Conservation (phyloP, 148 eudicot genomes). For the Hydrangea macrophylla region DNA sequence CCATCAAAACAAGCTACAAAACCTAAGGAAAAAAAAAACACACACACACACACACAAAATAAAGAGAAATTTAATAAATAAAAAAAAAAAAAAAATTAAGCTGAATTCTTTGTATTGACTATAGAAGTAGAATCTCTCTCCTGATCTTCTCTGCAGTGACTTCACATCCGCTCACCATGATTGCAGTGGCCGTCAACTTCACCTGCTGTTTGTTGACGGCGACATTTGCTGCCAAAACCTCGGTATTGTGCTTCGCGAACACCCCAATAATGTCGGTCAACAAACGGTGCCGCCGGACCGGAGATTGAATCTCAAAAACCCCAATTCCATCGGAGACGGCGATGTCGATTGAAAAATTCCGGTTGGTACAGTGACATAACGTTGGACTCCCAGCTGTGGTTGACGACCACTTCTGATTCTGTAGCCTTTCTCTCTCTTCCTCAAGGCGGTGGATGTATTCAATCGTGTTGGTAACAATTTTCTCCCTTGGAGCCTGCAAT, state of each 20-base stretch:
- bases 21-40: not conserved
- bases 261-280: constrained; percentile 22
- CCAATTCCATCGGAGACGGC: constrained; percentile 12
- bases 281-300: not conserved
- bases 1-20: not conserved
- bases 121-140: constrained; percentile 21
- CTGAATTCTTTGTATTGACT: constrained; percentile 6
- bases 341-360: constrained; percentile 6
- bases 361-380: not conserved
- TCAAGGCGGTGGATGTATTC: constrained; percentile 23
- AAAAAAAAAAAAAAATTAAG: not conserved
- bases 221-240: constrained; percentile 34
- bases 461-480: constrained; percentile 19
- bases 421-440: constrained; percentile 26
- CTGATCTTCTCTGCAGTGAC: constrained; percentile 25
- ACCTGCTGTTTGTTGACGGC: constrained; percentile 9
- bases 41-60: too few relatives aligned
- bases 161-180: constrained; percentile 12
- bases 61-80: too few relatives aligned
- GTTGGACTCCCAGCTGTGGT: not conserved
- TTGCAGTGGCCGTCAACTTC: constrained; percentile 23
- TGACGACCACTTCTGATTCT: constrained; percentile 19
- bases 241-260: constrained; percentile 25
- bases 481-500: constrained; percentile 25
- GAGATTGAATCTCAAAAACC: constrained; percentile 26